These are phyloP conservation scores for Sphaerulina populicola DNA, from an alignment of 2,329 filamentous ascomycete genomes.

Conservation along the genomic window DNA sequence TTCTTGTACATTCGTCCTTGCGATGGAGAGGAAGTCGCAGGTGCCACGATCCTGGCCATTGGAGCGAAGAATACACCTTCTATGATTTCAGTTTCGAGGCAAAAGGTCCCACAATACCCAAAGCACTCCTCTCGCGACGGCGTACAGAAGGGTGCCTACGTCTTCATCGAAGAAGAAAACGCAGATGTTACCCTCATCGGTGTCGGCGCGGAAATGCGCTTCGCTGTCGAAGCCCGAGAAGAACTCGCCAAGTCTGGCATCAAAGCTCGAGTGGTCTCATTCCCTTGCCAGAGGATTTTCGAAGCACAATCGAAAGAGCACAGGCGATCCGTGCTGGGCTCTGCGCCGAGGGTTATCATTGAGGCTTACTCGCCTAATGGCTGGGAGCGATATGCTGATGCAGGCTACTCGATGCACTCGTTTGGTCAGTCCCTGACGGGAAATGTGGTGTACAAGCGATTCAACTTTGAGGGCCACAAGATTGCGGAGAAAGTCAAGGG, in stretches of 20 bases:
- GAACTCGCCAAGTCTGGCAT: slow-evolving; percentile 33
- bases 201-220: slow-evolving; percentile 45
- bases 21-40: slow-evolving; percentile 35
- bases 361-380: slow-evolving; percentile 52
- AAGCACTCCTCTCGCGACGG: slow-evolving; percentile 33
- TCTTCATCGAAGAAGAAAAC: slow-evolving; percentile 33
- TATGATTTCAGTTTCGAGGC: slow-evolving; percentile 41
- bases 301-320: slow-evolving; percentile 42
- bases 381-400: slow-evolving; percentile 55
- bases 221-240: slow-evolving; percentile 39
- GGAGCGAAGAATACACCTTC: slow-evolving; percentile 34
- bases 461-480: slow-evolving; percentile 45
- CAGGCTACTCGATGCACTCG: slow-evolving; percentile 45
- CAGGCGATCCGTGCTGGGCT: slow-evolving; percentile 40
- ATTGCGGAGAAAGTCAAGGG: slow-evolving; percentile 38
- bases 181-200: slow-evolving; percentile 44
- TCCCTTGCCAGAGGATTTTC: slow-evolving; percentile 46
- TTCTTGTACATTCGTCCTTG: slow-evolving; percentile 34
- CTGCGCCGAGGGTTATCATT: slow-evolving; percentile 44
- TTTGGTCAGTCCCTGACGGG: slow-evolving; percentile 52
- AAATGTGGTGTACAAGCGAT: slow-evolving; percentile 48
- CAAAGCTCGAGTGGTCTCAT: slow-evolving; percentile 42
- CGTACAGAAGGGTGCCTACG: slow-evolving; percentile 38
- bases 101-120: slow-evolving; percentile 36
- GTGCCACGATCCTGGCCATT: slow-evolving; percentile 38